Conservation (phyloP, 805 yeast genomes). For the Kodamaea laetipori region DNA sequence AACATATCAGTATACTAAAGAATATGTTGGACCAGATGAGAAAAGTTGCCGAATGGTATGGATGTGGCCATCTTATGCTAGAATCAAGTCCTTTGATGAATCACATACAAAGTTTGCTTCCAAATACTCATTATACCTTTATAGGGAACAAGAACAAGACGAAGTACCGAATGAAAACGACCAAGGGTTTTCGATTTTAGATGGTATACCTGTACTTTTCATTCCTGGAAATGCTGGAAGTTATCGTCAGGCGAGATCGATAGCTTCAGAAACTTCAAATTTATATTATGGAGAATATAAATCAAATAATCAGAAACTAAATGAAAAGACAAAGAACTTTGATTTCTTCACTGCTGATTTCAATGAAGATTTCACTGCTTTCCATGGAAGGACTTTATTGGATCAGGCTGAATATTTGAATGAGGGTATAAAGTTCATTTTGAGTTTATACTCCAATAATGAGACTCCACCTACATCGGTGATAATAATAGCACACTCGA, state of each 20-base stretch:
- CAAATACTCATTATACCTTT: conserved; percentile 81
- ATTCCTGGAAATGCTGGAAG: conserved; percentile 99
- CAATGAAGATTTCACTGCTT: conserved; percentile 94
- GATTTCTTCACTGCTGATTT: conserved; percentile 93
- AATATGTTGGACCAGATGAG: conserved; percentile 33
- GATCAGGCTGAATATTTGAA: conserved; percentile 94
- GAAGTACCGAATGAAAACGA: conserved; percentile 46
- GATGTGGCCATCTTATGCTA: conserved; percentile 85
- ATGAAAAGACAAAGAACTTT: conserved; percentile 44
- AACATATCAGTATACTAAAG: conserved; percentile 17
- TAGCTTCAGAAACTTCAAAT: conserved; percentile 80
- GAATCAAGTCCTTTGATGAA: conserved; percentile 71
- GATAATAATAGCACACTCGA: conserved; percentile 84
- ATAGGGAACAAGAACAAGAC: conserved; percentile 80
- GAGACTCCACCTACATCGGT: conserved; percentile 64
- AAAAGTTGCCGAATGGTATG: conserved; percentile 63
- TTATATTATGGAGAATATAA: conserved; percentile 44
- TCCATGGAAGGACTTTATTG: conserved; percentile 89
- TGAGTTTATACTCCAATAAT: conserved; percentile 59
- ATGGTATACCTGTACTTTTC: conserved; percentile 87
- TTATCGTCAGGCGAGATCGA: conserved; percentile 82
- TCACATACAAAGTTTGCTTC: conserved; percentile 68
- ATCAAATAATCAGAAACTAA: conserved; percentile 5
- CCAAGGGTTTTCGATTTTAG: conserved; percentile 33
- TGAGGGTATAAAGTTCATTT: conserved; percentile 79